Percentiles rank a stretch among this genome's conserved stretches.
phyloP scores from a whole-genome alignment of 2,329 filamentous ascomycete genomes.

The Claviceps purpurea region DNA sequence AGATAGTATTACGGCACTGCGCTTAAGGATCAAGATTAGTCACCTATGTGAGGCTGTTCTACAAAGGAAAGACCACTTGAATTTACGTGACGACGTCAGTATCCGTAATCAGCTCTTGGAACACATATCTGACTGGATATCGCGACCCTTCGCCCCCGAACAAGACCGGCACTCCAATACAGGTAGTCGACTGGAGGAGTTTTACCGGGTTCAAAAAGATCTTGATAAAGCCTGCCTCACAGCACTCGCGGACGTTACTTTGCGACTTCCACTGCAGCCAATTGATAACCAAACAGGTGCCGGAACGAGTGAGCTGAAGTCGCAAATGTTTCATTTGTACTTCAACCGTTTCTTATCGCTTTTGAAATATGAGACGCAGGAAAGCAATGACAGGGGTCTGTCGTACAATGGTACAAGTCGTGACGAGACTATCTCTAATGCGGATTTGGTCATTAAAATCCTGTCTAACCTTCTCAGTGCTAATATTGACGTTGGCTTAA shows the following conservation, averaged over 20 bases:
- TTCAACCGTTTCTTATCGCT: slow-evolving; percentile 57
- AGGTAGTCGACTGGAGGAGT: slow-evolving; percentile 41
- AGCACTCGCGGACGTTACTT: slow-evolving; percentile 52
- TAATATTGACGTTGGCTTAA: slow-evolving; percentile 58
- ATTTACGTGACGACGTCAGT: slow-evolving; percentile 53
- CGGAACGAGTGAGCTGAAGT: slow-evolving; percentile 54
- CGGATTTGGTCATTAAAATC: slow-evolving; percentile 53
- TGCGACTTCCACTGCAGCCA: slow-evolving; percentile 52
- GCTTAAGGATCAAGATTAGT: slow-evolving; percentile 57
- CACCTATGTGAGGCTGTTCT: slow-evolving; percentile 53
- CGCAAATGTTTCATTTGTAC: slow-evolving; percentile 58
- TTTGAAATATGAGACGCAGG: slow-evolving; percentile 43
- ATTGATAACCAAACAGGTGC: slow-evolving; percentile 52
- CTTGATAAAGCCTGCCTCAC: slow-evolving; percentile 53
- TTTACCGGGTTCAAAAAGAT: slow-evolving; percentile 45
- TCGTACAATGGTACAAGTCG: slow-evolving; percentile 23
- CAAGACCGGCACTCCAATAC: slow-evolving; percentile 17
- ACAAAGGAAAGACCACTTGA: slow-evolving; percentile 53
- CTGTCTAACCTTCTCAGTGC: slow-evolving; percentile 56
- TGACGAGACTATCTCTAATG: slow-evolving; percentile 41
- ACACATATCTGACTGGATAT: slow-evolving; percentile 56
- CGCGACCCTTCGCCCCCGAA: slow-evolving; percentile 39
- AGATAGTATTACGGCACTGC: slow-evolving; percentile 41
- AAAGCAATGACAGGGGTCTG: slow-evolving; percentile 19
- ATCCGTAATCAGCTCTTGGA: slow-evolving; percentile 56